These are phyloP conservation scores for Cystobasidium tubakii DNA, from an alignment of 768 basidiomycete species.

Conservation along the genomic window DNA sequence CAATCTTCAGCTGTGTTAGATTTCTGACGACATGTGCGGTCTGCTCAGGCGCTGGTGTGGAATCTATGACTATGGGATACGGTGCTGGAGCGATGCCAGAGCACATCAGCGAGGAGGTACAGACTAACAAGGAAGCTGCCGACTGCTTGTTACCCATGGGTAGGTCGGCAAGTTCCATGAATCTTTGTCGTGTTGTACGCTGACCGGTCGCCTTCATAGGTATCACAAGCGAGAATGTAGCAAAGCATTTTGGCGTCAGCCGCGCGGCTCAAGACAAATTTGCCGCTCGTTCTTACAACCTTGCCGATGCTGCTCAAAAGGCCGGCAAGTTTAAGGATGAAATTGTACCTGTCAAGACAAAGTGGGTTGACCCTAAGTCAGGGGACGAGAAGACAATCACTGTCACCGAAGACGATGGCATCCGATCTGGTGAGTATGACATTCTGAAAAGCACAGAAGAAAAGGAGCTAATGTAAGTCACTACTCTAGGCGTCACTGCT, in stretches of 20 bases:
- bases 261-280: slow-evolving; percentile 82
- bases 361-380: slow-evolving; percentile 51
- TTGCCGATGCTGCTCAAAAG: slow-evolving; percentile 63
- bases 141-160: slow-evolving; percentile 59
- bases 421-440: slow-evolving; percentile 42
- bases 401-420: slow-evolving; percentile 45
- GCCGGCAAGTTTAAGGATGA: slow-evolving; percentile 74
- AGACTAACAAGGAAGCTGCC: slow-evolving; percentile 57
- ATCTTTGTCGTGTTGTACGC: slow-evolving; percentile 57
- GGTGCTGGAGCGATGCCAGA: slow-evolving; percentile 52
- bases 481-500: slow-evolving; percentile 59
- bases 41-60: slow-evolving; percentile 50
- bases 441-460: slow-evolving; percentile 51
- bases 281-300: slow-evolving; percentile 76
- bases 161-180: slow-evolving; percentile 57
- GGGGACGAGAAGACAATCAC: slow-evolving; percentile 56
- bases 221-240: slow-evolving; percentile 54
- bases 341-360: slow-evolving; percentile 75
- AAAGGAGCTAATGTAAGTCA: too few relatives aligned
- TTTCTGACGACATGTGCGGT: neutral
- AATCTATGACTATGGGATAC: slow-evolving; percentile 52
- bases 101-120: slow-evolving; percentile 56
- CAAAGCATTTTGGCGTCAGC: slow-evolving; percentile 56
- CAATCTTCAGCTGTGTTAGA: too few relatives aligned
- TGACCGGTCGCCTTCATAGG: slow-evolving; percentile 58